These are phyloP conservation scores for Adansonia digitata DNA, from an alignment of 345 rosid species.

Conservation along the genomic window DNA sequence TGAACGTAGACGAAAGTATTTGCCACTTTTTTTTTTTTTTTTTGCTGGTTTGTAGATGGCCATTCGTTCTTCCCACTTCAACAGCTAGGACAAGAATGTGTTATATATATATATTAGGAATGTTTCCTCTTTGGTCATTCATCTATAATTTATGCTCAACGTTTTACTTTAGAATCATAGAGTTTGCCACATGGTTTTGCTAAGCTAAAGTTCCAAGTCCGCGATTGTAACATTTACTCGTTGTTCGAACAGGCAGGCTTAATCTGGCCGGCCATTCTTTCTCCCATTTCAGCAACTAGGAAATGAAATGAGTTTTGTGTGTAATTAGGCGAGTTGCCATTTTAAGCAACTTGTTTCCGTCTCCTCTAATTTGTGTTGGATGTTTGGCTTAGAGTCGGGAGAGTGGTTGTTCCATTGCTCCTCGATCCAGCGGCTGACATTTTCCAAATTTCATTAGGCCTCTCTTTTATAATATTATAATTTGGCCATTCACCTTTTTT, in stretches of 20 bases:
- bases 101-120: background rate
- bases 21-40: background rate
- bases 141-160: background rate
- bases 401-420: background rate
- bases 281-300: background rate
- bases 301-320: background rate
- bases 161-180: background rate
- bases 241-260: background rate
- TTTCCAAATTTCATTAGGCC: too few relatives aligned
- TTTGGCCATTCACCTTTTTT: too few relatives aligned
- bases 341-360: background rate
- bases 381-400: background rate
- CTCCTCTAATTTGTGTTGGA: background rate
- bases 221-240: too few relatives aligned
- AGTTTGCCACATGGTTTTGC: background rate
- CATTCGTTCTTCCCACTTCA: background rate
- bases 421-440: too few relatives aligned
- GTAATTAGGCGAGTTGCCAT: background rate
- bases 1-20: background rate
- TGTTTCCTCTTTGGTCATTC: background rate
- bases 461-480: too few relatives aligned
- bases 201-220: too few relatives aligned
- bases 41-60: background rate
- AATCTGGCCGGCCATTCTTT: background rate
- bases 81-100: background rate